Base-by-base conservation (phyloP, 805 yeast species). In the Maudiozyma bulderi region DNA sequence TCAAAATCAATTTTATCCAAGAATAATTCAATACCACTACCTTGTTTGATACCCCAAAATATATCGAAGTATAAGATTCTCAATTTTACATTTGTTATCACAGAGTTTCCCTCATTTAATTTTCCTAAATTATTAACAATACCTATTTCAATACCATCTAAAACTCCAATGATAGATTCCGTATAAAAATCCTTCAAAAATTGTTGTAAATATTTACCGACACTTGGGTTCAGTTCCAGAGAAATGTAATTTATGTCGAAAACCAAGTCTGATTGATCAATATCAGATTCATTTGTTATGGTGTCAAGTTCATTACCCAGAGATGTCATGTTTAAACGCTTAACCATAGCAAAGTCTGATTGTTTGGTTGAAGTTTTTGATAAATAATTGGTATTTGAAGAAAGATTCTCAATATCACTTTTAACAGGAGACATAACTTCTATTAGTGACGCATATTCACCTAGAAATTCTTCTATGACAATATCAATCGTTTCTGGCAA, bases 81-180 rank as follows among this genome's bases (percentile, higher is more conserved):
- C 5, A 62, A 6, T 34, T 55, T 58, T 2, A 56, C 15, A 38
- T 57, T 59, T 2, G 51, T 44, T 2, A 51, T 40, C 6, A 52
- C 43, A 6, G 55, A 43, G 0, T 47, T 41, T 6, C 58, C 57
- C 32, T 52, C 54, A 39, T 54, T 49, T 6, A 53, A 32, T 78
- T 50, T 6, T 29, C 70, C 65, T 29, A 86, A 62, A 8, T 68
- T 65, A 34, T 65, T 62, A 10, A 86, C 71, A 2, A 84, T 76
- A 8, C 78, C 77, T 14, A 77, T 62, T 51, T 90, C 95, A 13
- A 88, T 65, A 14, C 62, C 61, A 61, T 90, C 96, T 56, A 89
- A 67, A 5, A 80, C 69, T 10, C 73, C 69, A 8, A 73, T 73
- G 34, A 80, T 59, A 2, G 75, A 68, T 13, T 69, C 67, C 14